Evolutionary conservation across 1,284 basidiomycete genomes (phyloP), one percentile per base, ranked within the genome.

Genomic region (Ustilago xerochloae): DNA sequence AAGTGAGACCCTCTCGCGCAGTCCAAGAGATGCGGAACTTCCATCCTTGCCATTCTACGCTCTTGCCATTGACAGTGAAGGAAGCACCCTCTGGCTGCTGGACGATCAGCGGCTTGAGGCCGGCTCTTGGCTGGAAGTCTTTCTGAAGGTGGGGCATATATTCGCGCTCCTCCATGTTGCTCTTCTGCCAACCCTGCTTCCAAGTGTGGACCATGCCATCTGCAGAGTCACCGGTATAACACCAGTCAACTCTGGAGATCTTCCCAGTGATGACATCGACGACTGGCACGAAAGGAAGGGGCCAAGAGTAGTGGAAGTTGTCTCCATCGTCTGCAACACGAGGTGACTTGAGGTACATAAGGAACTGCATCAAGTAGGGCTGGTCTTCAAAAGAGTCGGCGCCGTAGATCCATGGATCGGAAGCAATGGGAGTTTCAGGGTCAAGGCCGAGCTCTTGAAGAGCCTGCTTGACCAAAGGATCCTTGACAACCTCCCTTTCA

Each of bases 1-100:
- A 57, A 4, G 83, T 81, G 15, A 84, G 63, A 22, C 85, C 85
- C 65, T 86, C 85, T 29, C 85, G 79, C 52, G 75, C 82, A 58
- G 83, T 76, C 73, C 72, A 80, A 10, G 64, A 49, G 50, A 80
- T 56, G 29, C 71, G 74, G 47, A 80, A 56, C 24, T 49, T 22
- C 78, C 78, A 80, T 22, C 69, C 69, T 63, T 80, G 71, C 78
- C 78, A 80, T 18, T 65, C 46, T 46, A 79, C 55, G 20, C 51
- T 53, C 45, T 68, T 55, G 28, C 77, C 79, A 3, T 65, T 58
- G 39, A 81, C 61, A 8, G 58, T 63, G 63, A 81, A 81, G 15
- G 66, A 75, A 20, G 66, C 36, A 3, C 79, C 79, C 29, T 81
- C 79, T 26, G 79, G 69, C 63, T 81, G 79, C 48, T 70, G 43